A percentile compares a stretch with the other conserved stretches of the same genome.
phyloP scores from a whole-genome alignment of 768 basidiomycete genomes.

The Russula brevipes region DNA sequence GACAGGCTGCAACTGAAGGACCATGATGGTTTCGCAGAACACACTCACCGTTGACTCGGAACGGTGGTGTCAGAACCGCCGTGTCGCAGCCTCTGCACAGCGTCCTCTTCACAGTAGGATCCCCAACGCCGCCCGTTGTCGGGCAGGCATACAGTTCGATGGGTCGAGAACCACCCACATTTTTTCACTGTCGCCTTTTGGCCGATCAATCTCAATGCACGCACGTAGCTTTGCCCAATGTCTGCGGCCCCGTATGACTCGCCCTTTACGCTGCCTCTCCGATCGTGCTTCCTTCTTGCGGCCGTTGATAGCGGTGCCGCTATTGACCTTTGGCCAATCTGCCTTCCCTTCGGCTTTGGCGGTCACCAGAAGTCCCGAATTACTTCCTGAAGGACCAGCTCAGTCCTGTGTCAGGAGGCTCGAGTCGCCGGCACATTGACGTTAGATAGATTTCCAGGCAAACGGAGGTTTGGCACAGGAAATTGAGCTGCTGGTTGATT shows the following conservation, averaged over 20 bases:
- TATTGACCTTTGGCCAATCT: background rate
- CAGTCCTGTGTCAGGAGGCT: background rate
- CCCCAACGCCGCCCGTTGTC: slow-evolving; percentile 39
- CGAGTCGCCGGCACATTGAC: background rate
- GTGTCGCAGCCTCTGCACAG: slow-evolving; percentile 65
- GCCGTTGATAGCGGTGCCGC: background rate
- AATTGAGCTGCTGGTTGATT: slow-evolving; percentile 78
- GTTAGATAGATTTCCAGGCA: slow-evolving; percentile 44
- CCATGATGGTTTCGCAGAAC: no score
- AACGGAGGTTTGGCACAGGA: slow-evolving; percentile 75
- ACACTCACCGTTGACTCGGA: slow-evolving; percentile 55
- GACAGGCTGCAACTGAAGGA: slow-evolving; percentile 35
- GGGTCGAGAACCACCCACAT: slow-evolving; percentile 47
- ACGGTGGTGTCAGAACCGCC: slow-evolving; percentile 48
- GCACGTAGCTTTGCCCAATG: slow-evolving; percentile 59
- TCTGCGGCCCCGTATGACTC: slow-evolving; percentile 38
- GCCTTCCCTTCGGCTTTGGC: background rate
- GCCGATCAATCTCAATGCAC: slow-evolving; percentile 64
- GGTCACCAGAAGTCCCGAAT: background rate
- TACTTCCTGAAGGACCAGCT: background rate
- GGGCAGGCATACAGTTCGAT: background rate
- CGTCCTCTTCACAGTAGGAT: slow-evolving; percentile 78
- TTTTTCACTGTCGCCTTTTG: slow-evolving; percentile 66
- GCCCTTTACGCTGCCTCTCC: slow-evolving; percentile 25
- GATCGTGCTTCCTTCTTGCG: slow-evolving; percentile 6